Base-by-base conservation (phyloP, 177 flowering plant species). In the Vitis hybrid region DNA sequence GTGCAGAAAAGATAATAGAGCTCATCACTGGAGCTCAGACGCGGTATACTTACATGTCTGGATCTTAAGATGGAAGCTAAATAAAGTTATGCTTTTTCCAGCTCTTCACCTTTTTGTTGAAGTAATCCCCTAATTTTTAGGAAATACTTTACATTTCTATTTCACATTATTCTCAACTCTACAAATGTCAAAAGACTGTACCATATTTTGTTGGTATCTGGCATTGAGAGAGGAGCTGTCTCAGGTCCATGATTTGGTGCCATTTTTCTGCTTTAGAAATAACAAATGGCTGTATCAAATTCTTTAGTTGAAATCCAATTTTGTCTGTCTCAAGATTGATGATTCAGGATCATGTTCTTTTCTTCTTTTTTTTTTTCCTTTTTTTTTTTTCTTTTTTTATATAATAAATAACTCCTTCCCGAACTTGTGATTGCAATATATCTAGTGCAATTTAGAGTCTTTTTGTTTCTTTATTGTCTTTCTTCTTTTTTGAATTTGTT, bases 41-140 rank as follows among this genome's bases (percentile, higher is more conserved):
- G 6, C 86, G 99, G 64, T 94, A 92, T 75, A 96, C 98, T 55
- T 96, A 94, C 86, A 91, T 87, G 85, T 92, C 98, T 3, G 99
- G 94, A 70, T 92, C 99, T 62, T 95, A 72, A 82, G 40, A 62
- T 19, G 62, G 72, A 76, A 77, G 49, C 51, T 30, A 21, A 52
- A 54, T 56, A n/a, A 60, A 55, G 62, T 40, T 19, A 54, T 55
- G 57, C 62, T 60, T 64, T 18, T 58, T 66, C 61, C 24, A 52
- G 30, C 50, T 49, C 54, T 57, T 15, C 71, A 62, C 48, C 35
- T 46, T 64, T 67, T 61, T 40, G 56, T 30, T 64, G 58, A 46
- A 61, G 59, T 66, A 55, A 64, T 54, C 52, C 57, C 50, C 30
- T 46, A 30, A 48, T 32, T 51, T 16, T 60, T 40, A 16, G 66